Evolutionary conservation across 1,139 yeast genomes (phyloP).

Genomic region (Nakaseomyces nivariensis): DNA sequence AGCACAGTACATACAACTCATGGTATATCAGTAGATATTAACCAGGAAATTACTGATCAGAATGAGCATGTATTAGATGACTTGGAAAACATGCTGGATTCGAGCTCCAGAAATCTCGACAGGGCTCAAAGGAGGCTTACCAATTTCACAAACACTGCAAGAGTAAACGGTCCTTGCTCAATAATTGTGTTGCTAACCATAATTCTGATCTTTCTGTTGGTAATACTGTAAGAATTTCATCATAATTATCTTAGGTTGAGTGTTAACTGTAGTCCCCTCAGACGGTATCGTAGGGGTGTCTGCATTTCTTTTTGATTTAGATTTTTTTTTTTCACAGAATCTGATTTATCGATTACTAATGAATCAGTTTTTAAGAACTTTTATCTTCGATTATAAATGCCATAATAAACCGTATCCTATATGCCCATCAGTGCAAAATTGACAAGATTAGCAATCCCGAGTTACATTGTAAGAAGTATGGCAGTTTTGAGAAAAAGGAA

Average conservation of each 20-base stretch:
- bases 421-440: background rate
- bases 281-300: background rate
- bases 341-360: background rate
- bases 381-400: no score
- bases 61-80: slow-evolving; percentile 22
- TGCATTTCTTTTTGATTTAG: background rate
- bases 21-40: slow-evolving; percentile 22
- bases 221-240: slow-evolving; percentile 12
- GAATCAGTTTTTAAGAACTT: background rate
- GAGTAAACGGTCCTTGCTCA: slow-evolving; percentile 27
- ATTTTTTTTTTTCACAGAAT: background rate
- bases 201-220: slow-evolving; percentile 19
- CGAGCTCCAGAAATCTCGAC: slow-evolving; percentile 18
- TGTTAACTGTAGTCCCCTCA: background rate
- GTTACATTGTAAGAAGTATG: background rate
- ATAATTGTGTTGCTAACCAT: slow-evolving; percentile 19
- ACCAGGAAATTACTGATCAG: slow-evolving; percentile 24
- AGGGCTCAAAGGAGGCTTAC: slow-evolving; percentile 22
- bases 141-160: slow-evolving; percentile 21
- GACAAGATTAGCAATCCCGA: no score
- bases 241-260: background rate
- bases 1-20: slow-evolving; percentile 19
- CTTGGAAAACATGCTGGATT: slow-evolving; percentile 23
- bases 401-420: background rate
- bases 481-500: slow-evolving; percentile 1